These are phyloP conservation scores for Acer negundo DNA, from an alignment of 345 rosid species.

Conservation along the genomic window DNA sequence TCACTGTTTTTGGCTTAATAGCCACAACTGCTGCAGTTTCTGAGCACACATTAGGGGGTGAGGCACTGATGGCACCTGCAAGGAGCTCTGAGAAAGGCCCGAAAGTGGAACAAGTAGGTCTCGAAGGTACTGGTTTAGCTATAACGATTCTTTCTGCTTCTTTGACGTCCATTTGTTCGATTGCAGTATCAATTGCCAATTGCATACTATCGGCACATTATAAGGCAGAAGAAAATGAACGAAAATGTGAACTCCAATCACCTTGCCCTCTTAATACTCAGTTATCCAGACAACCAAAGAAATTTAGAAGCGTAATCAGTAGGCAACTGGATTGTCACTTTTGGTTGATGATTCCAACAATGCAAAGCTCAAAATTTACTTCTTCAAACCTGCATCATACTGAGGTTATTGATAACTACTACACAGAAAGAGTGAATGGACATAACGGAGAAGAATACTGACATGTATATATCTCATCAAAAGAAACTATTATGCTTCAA, in stretches of 20 bases:
- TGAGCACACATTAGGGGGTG: slow-evolving; percentile 42
- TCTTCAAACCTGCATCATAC: slow-evolving; percentile 22
- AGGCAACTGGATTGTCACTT: not conserved
- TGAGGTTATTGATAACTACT: not conserved
- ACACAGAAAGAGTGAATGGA: slow-evolving; percentile 10
- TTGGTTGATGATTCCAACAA: not conserved
- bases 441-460: not conserved
- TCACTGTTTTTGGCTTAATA: slow-evolving; percentile 75
- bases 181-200: slow-evolving; percentile 8
- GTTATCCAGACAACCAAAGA: not conserved
- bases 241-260: slow-evolving; percentile 11
- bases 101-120: slow-evolving; percentile 66
- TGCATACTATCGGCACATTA: slow-evolving; percentile 12
- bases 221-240: not conserved
- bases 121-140: slow-evolving; percentile 88
- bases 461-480: not conserved
- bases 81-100: slow-evolving; percentile 76
- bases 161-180: slow-evolving; percentile 59
- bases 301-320: not conserved
- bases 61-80: slow-evolving; percentile 50
- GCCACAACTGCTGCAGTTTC: slow-evolving; percentile 55
- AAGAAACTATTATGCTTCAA: not conserved
- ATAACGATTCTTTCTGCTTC: slow-evolving; percentile 65
- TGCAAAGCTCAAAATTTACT: not conserved
- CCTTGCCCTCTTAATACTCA: not conserved